A percentile compares a stretch with the other conserved stretches of the same genome.
phyloP scores from a whole-genome alignment of 163 green algal genomes.

The Trebouxia gelatinosa region DNA sequence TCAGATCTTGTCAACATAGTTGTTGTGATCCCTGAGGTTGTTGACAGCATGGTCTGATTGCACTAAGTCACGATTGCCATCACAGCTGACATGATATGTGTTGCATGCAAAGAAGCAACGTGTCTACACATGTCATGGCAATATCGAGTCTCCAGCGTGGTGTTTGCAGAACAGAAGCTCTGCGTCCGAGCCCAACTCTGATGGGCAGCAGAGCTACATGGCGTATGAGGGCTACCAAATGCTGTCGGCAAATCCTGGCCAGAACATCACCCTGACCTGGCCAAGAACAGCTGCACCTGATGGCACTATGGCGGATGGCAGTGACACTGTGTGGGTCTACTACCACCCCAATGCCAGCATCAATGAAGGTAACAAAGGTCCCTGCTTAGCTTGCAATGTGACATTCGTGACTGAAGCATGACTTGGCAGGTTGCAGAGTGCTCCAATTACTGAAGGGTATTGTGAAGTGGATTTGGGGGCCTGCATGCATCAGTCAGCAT shows the following conservation, averaged over 20 bases:
- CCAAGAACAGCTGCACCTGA: neutral
- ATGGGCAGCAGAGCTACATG: neutral
- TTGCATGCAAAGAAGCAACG: neutral
- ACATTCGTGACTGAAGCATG: too few relatives aligned
- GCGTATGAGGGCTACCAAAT: neutral
- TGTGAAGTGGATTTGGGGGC: too few relatives aligned
- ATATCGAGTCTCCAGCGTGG: neutral
- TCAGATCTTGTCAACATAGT: too few relatives aligned
- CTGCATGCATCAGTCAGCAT: too few relatives aligned
- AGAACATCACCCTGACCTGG: constrained; percentile 1
- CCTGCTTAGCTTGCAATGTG: too few relatives aligned
- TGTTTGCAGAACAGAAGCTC: neutral
- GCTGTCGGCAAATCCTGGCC: neutral
- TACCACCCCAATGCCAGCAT: neutral
- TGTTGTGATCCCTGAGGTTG: too few relatives aligned
- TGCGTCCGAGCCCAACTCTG: too few relatives aligned
- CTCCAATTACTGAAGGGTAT: too few relatives aligned
- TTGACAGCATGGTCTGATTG: neutral
- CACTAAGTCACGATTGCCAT: neutral
- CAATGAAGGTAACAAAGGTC: too few relatives aligned
- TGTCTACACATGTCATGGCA: neutral
- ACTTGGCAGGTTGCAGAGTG: too few relatives aligned
- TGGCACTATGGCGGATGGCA: neutral
- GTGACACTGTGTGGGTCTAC: neutral
- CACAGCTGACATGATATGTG: neutral